Evolutionary conservation across 2,329 filamentous ascomycete genomes (phyloP).

Genomic region (Penicillium nordicum): DNA sequence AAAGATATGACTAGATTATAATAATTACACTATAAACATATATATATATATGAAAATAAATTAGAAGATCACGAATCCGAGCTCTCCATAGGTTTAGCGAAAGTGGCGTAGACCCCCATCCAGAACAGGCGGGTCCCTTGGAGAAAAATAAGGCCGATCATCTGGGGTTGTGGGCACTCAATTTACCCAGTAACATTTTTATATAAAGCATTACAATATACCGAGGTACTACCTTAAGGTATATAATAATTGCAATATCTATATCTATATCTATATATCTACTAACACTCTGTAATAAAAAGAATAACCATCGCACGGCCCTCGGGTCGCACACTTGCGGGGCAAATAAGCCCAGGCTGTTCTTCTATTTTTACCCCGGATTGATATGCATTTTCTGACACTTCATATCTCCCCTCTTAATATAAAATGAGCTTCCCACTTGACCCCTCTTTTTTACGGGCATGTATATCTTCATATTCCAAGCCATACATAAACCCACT

Average conservation of each 20-base stretch:
- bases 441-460: background rate
- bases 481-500: background rate
- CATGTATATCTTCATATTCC: background rate
- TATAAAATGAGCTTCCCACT: background rate
- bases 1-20: background rate
- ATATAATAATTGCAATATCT: background rate
- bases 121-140: conserved; percentile 9
- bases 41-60: background rate
- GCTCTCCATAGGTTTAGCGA: background rate
- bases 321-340: conserved; percentile 16
- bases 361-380: conserved; percentile 9
- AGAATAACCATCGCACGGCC: conserved; percentile 12
- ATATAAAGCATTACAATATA: background rate
- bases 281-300: background rate
- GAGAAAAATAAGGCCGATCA: conserved; percentile 12
- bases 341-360: conserved; percentile 2
- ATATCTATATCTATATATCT: background rate
- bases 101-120: conserved; percentile 1
- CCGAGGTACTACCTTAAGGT: too few species aligned
- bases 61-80: background rate
- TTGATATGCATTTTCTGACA: conserved; percentile 5
- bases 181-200: background rate
- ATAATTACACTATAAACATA: too few species aligned
- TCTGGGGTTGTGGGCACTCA: conserved; percentile 7
- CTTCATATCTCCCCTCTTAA: background rate